Base-by-base conservation (phyloP, 1,284 basidiomycete genomes). In the Anthracocystis walkeri region DNA sequence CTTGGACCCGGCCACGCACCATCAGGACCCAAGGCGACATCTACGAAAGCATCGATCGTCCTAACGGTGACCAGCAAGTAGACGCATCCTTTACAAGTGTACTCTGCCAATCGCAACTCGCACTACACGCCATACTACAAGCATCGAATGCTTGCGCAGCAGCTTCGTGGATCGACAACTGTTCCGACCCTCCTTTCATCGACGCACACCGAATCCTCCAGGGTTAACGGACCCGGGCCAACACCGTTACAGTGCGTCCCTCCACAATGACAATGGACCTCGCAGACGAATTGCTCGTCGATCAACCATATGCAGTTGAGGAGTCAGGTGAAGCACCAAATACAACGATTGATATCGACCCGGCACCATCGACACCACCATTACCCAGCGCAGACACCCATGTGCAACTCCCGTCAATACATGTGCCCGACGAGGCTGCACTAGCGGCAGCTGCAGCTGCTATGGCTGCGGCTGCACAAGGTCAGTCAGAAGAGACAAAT, bases 381-480 rank as follows among this genome's bases (percentile, higher is more conserved):
- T 18, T 61, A 4, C 55, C 27, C 18, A 23, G 51, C 21, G 49
- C 42, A 6, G 58, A 49, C 29, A 27, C 46, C 7, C 54, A 70
- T 23, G 41, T 58, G 4, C 18, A 27, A 2, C 56, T 61, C 21
- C 21, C 58, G 7, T 67, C 58, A 8, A 57, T 67, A 25, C 54
- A 41, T 3, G 10, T 67, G 29, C 68, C 75, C 0, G 69, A 77
- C 23, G 75, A 77, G 42, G 69, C 70, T 7, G 69, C 75, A 3
- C 31, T 72, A 6, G 75, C 65, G 6, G 75, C 75, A 1, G 75
- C 75, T 8, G 75, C 69, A 4, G 75, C 75, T 25, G 75, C 75
- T 3, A 69, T 72, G 65, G 74, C 74, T 7, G 71, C 65, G 1
- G 75, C 69, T 6, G 75, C 66, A 16, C 68, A 72, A 33, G 55